phyloP scores from a whole-genome alignment of 495 filamentous ascomycete species.

The Filosporella fistucella region DNA sequence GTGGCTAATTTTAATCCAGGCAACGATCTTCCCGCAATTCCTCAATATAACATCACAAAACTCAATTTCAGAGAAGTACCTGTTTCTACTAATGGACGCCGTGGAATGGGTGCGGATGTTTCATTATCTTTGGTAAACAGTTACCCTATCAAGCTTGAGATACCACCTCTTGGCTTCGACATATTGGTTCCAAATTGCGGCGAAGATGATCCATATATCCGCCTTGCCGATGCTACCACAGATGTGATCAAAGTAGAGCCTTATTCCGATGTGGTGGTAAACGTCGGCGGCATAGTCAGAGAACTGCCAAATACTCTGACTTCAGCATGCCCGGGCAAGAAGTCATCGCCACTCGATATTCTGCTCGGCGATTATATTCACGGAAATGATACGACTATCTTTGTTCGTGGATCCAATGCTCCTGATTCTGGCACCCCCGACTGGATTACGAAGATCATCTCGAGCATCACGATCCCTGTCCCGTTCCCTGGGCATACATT shows the following conservation, averaged over 20 bases:
- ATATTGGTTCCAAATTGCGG: conserved; percentile 76
- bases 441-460: conserved; percentile 79
- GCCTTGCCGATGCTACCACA: conserved; percentile 67
- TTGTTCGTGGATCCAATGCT: conserved; percentile 68
- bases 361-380: conserved; percentile 78
- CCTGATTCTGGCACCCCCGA: conserved; percentile 61
- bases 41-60: conserved; percentile 69
- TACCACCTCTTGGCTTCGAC: conserved; percentile 79
- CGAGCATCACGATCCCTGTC: conserved; percentile 77
- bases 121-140: conserved; percentile 62
- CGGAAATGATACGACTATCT: conserved; percentile 70
- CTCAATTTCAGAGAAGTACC: conserved; percentile 71
- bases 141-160: conserved; percentile 66
- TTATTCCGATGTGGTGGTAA: conserved; percentile 56
- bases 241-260: conserved; percentile 59
- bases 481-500: conserved; percentile 77
- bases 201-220: conserved; percentile 54
- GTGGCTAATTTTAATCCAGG: conserved; percentile 29
- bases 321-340: conserved; percentile 63
- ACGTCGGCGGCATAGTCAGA: conserved; percentile 63
- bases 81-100: conserved; percentile 36
- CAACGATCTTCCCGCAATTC: conserved; percentile 68
- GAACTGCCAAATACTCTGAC: conserved; percentile 68
- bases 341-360: conserved; percentile 79
- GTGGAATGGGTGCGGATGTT: conserved; percentile 73